phyloP scores from a whole-genome alignment of 2,329 filamentous ascomycete genomes.

The Penicillium sp. region DNA sequence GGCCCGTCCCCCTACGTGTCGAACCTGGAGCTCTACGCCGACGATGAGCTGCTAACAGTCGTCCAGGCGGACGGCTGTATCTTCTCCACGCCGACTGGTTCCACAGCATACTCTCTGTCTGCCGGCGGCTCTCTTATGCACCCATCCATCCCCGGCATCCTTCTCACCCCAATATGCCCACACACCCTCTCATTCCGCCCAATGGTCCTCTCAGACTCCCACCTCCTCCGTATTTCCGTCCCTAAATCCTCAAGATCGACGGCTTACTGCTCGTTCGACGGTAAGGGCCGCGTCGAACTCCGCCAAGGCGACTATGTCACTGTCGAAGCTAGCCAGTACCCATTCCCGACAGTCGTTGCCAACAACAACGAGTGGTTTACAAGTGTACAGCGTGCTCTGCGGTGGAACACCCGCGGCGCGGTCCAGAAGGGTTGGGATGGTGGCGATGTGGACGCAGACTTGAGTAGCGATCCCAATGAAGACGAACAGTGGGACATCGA shows the following conservation, averaged over 20 bases:
- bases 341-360: constrained; percentile 92
- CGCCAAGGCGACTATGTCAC: constrained; percentile 93
- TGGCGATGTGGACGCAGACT: constrained; percentile 34
- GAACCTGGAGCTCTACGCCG: constrained; percentile 92
- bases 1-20: constrained; percentile 96
- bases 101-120: constrained; percentile 92
- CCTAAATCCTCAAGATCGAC: constrained; percentile 83
- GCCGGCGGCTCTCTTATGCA: constrained; percentile 94
- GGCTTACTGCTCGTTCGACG: constrained; percentile 95
- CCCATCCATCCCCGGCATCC: constrained; percentile 92
- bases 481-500: constrained; percentile 87
- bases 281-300: constrained; percentile 91
- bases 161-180: constrained; percentile 95
- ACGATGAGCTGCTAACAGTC: constrained; percentile 90
- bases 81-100: constrained; percentile 92
- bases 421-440: constrained; percentile 80
- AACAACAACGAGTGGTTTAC: constrained; percentile 95
- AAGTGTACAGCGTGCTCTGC: constrained; percentile 83
- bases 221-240: constrained; percentile 84
- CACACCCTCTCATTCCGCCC: constrained; percentile 96
- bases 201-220: constrained; percentile 95
- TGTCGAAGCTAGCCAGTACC: constrained; percentile 92
- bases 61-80: constrained; percentile 97
- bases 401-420: constrained; percentile 92
- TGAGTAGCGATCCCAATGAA: constrained; percentile 50